A percentile compares a stretch with the other conserved stretches of the same genome.
These are phyloP conservation scores for Camelina laxa DNA, from an alignment of 345 rosid genomes.

Conservation along the genomic window DNA sequence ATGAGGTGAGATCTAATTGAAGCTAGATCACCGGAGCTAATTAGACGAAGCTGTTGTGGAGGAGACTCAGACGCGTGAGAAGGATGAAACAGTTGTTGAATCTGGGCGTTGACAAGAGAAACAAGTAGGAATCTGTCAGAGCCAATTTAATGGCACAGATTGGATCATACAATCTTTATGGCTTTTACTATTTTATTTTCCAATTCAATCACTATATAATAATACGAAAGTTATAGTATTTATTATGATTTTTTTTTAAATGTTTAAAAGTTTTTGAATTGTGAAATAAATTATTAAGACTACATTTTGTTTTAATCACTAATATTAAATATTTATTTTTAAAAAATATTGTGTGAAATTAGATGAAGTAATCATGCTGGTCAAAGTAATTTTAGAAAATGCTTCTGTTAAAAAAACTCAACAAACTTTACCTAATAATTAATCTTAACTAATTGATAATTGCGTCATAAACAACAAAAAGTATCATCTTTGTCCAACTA, in stretches of 20 bases:
- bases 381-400: too few species aligned
- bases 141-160: conserved; percentile 4
- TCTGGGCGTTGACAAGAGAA: conserved; percentile 29
- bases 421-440: too few species aligned
- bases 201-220: background rate
- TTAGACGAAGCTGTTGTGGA: background rate
- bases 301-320: too few species aligned
- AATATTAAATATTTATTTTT: too few species aligned
- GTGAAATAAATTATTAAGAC: too few species aligned
- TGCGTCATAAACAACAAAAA: background rate
- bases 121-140: conserved; percentile 24
- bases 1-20: conserved; percentile 15
- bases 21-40: conserved; percentile 12
- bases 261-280: too few species aligned
- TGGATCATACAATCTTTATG: background rate
- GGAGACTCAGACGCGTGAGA: conserved; percentile 13
- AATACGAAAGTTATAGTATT: too few species aligned
- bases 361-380: too few species aligned
- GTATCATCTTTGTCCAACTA: background rate
- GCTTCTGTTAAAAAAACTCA: too few species aligned
- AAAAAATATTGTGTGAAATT: too few species aligned
- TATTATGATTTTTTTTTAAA: too few species aligned
- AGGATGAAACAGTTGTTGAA: conserved; percentile 28
- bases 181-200: background rate
- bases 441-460: background rate